A percentile compares a stretch with the other conserved stretches of the same genome.
phyloP scores from a whole-genome alignment of 1,284 basidiomycete species.

The Cryptococcus sp. region DNA sequence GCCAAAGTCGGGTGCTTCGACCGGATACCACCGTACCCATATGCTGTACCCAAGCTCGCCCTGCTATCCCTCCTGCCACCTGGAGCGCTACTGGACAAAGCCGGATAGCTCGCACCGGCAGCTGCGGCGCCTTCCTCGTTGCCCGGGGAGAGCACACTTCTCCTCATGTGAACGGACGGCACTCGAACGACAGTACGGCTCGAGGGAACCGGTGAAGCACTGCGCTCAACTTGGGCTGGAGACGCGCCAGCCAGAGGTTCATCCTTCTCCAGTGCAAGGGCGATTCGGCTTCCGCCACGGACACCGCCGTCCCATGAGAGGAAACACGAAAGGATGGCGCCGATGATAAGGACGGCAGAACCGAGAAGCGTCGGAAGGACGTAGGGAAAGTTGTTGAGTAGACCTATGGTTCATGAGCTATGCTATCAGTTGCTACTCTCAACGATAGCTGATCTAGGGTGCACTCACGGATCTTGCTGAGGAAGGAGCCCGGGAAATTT shows the following conservation, averaged over 20 bases:
- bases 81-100: constrained; percentile 12
- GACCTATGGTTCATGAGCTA: constrained; percentile 25
- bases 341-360: constrained; percentile 65
- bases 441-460: too few relatives aligned
- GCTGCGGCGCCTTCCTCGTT: constrained; percentile 18
- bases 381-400: constrained; percentile 85
- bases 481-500: constrained; percentile 71
- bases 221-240: constrained; percentile 16
- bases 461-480: constrained; percentile 55
- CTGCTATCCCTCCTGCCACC: constrained; percentile 37
- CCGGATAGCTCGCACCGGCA: constrained; percentile 24
- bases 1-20: constrained; percentile 51
- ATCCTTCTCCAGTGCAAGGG: constrained; percentile 69
- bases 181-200: constrained; percentile 21
- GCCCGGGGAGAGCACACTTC: constrained; percentile 21
- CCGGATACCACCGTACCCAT: constrained; percentile 50
- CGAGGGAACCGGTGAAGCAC: constrained; percentile 28
- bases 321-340: constrained; percentile 81
- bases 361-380: constrained; percentile 84
- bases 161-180: constrained; percentile 20
- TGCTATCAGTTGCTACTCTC: not conserved
- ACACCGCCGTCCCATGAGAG: constrained; percentile 87
- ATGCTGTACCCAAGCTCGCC: constrained; percentile 45
- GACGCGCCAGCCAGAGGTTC: constrained; percentile 36
- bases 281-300: constrained; percentile 70